These are phyloP conservation scores for Xylariaceae sp. DNA, from an alignment of 2,329 filamentous ascomycete species.

Conservation along the genomic window DNA sequence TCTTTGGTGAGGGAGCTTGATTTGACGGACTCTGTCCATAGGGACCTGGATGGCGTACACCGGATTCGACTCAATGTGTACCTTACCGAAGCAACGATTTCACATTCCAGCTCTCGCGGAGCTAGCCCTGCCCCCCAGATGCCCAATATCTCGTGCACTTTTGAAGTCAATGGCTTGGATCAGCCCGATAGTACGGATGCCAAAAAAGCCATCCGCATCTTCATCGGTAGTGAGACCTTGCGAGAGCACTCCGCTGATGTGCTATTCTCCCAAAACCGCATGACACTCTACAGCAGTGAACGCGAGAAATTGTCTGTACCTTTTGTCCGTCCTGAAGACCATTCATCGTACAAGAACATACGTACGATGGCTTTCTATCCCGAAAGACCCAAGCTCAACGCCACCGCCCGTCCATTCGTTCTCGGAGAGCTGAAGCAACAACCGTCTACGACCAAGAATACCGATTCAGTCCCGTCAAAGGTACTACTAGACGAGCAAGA, in stretches of 20 bases:
- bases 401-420: slow-evolving; percentile 42
- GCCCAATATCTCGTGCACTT: slow-evolving; percentile 74
- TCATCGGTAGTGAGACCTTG: slow-evolving; percentile 84
- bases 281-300: slow-evolving; percentile 83
- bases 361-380: slow-evolving; percentile 55
- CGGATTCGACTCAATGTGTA: slow-evolving; percentile 78
- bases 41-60: slow-evolving; percentile 60
- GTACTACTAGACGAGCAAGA: slow-evolving; percentile 24
- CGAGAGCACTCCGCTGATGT: slow-evolving; percentile 85
- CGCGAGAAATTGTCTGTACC: slow-evolving; percentile 84
- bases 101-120: slow-evolving; percentile 69
- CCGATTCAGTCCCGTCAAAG: slow-evolving; percentile 22
- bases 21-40: slow-evolving; percentile 61
- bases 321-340: slow-evolving; percentile 87
- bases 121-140: slow-evolving; percentile 71
- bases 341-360: slow-evolving; percentile 73
- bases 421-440: slow-evolving; percentile 30
- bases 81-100: slow-evolving; percentile 83
- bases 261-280: slow-evolving; percentile 84
- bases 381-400: slow-evolving; percentile 56
- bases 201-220: slow-evolving; percentile 71
- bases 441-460: slow-evolving; percentile 6
- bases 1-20: slow-evolving; percentile 72
- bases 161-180: slow-evolving; percentile 64
- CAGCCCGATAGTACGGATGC: slow-evolving; percentile 44